Base-by-base conservation (phyloP, 148 eudicot species). In the Amaranthus cruentus region DNA sequence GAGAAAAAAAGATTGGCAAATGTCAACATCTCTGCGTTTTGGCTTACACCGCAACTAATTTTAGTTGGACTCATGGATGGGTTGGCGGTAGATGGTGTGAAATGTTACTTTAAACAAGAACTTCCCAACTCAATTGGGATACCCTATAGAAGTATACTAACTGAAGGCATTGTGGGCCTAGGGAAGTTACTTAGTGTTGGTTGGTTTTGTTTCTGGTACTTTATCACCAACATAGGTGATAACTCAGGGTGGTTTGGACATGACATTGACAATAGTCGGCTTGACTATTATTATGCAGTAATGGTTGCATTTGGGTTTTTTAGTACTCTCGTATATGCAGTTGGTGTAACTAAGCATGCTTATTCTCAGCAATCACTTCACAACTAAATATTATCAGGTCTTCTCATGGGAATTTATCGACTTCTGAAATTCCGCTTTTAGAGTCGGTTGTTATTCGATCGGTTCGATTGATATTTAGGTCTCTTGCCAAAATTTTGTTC, bases 11-110 rank as follows among this genome's bases (percentile, higher is more conserved):
- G 4, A 28, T 28, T 28, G 38, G 38, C 38, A 28, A 28, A 28
- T 28, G 1, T 28, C 38, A 28, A 28, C 38, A 44, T 10, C 67
- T 63, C 49, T 43, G 67, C 43, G 7, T 63, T 63, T 14, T 44
- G 48, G 67, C 48, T 63, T 49, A 63, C 47, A 42, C 67, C 67
- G 5, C 67, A 63, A n/a, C 67, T 63, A 3, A 9, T 52, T 68
- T 21, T 53, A 11, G 4, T 68, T 28, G 71, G 46, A 50, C 43
- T 28, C 44, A 68, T 68, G 71, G 56, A 68, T 53, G 72, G 59
- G 13, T 4, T 68, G 38, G 72, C 59, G 9, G n/a, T 68, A 50
- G 72, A 68, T 53, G 72, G 72, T 3, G 54, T 68, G 4, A 4
- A 68, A 2, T 14, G 9, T 9, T 68, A 52, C 11, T 68, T 68